Base-by-base conservation (phyloP, 139 green algal species). In the Coccomyxa sp. region DNA sequence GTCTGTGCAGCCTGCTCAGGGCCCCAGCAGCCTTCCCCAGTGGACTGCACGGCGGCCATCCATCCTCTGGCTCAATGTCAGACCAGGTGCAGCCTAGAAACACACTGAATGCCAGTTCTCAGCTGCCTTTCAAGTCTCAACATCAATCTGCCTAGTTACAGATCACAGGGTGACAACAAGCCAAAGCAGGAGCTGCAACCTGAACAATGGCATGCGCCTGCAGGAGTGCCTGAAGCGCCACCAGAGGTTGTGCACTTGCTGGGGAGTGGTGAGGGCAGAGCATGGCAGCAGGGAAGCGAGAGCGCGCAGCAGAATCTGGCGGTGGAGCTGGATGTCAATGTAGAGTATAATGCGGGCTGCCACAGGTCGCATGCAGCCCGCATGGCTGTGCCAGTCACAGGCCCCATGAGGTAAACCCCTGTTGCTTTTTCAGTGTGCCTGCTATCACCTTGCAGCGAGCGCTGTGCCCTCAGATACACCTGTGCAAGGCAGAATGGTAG, bases 321-420 rank as follows among this genome's bases (percentile, higher is more conserved):
- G 38, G 55, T 86, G 12, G 73, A 88, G 75, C 31, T 89, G n/a
- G 72, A 83, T 24, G 75, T 85, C 36, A 75, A n/a, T 22, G 29
- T 89, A 40, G 73, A 88, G 44, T 89, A 89, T 29, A 33, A 79
- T 31, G 55, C 58, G 22, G 85, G 83, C 40, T 89, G 85, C 78
- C 79, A 78, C 12, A 73, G 85, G 12, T 82, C 82, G n/a, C 83
- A 88, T 70, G 69, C 55, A 39, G 34, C 79, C 9, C 39, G 81
- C 41, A 78, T 89, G 38, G 27, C 58, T 0, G 38, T 86, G 0
- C 75, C 80, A 0, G n/a, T 89, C 31, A 68, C 44, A 7, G 73
- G 78, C n/a, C 79, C 85, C 6, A 86, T 89, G 39, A 84, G 80
- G 80, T 84, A 39, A 0, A 4, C 36, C 70, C 6, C 8, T 44